Percentiles rank a stretch among this genome's conserved stretches.
These are phyloP conservation scores for Debaryomyces prosopidis DNA, from an alignment of 805 yeast genomes.

Conservation along the genomic window DNA sequence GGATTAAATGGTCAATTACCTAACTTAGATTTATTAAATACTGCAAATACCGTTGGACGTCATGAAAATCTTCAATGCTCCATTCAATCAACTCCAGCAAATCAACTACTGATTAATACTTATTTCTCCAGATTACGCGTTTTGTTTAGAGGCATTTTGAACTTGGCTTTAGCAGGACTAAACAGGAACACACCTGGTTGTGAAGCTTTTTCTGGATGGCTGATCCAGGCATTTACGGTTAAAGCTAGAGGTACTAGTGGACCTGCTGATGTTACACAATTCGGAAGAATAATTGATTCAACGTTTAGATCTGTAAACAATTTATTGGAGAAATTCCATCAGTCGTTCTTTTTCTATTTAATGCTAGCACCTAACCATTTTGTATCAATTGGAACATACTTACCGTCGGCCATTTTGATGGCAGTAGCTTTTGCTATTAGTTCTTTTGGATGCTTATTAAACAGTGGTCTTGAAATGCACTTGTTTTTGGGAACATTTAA, in stretches of 20 bases:
- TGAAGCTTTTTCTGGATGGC: constrained; percentile 95
- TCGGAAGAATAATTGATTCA: constrained; percentile 89
- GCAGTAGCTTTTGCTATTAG: constrained; percentile 71
- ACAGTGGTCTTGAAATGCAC: constrained; percentile 33
- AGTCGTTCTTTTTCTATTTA: constrained; percentile 90
- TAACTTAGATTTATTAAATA: constrained; percentile 83
- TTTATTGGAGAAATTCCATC: constrained; percentile 92
- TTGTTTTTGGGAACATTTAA: constrained; percentile 23
- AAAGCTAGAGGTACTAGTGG: constrained; percentile 64
- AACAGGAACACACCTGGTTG: constrained; percentile 58
- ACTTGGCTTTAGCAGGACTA: constrained; percentile 72
- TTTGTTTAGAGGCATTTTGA: constrained; percentile 63
- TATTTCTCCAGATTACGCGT: constrained; percentile 60
- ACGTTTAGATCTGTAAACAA: constrained; percentile 87
- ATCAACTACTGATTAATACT: constrained; percentile 45
- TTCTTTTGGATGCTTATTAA: constrained; percentile 57
- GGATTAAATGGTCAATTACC: constrained; percentile 97
- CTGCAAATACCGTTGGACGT: constrained; percentile 69
- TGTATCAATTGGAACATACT: constrained; percentile 90
- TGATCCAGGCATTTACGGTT: constrained; percentile 85
- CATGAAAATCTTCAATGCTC: constrained; percentile 75
- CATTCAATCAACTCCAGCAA: constrained; percentile 57
- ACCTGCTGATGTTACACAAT: constrained; percentile 78
- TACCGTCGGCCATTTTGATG: constrained; percentile 79
- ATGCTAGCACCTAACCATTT: constrained; percentile 74